Evolutionary conservation across 2,329 filamentous ascomycete genomes (phyloP).

Genomic region (Hortaea sp.): DNA sequence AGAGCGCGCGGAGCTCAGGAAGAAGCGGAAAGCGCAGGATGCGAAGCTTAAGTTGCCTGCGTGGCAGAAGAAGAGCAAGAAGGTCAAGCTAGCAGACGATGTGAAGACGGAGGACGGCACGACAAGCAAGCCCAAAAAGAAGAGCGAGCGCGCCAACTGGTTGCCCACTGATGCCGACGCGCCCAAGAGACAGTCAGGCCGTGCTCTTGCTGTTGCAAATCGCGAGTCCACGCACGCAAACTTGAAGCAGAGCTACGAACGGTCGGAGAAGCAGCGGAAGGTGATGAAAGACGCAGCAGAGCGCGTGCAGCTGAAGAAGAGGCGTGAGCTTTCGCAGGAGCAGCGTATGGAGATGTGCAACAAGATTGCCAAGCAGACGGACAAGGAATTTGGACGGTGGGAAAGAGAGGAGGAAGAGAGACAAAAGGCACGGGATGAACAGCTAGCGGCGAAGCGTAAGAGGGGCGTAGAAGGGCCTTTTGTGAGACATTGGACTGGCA

Average conservation of each 20-base stretch:
- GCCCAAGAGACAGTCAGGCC: constrained; percentile 51
- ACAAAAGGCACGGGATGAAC: constrained; percentile 71
- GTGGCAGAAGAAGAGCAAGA: constrained; percentile 62
- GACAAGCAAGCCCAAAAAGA: constrained; percentile 44
- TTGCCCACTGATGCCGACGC: constrained; percentile 53
- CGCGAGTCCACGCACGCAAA: constrained; percentile 52
- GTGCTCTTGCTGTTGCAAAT: constrained; percentile 53
- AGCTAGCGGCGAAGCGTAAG: constrained; percentile 78
- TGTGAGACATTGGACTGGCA: constrained; percentile 88
- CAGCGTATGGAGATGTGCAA: constrained; percentile 45
- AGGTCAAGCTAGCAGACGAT: constrained; percentile 38
- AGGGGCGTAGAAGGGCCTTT: constrained; percentile 80
- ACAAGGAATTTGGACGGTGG: constrained; percentile 81
- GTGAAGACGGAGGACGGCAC: constrained; percentile 21
- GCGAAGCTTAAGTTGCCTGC: constrained; percentile 52
- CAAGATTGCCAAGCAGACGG: constrained; percentile 70
- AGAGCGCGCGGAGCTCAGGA: constrained; percentile 59
- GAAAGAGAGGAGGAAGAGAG: constrained; percentile 85
- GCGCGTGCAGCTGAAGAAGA: constrained; percentile 58
- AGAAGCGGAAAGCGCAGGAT: constrained; percentile 74
- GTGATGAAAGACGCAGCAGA: constrained; percentile 53
- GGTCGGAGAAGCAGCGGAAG: constrained; percentile 59
- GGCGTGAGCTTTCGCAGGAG: constrained; percentile 75
- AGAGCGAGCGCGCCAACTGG: constrained; percentile 63
- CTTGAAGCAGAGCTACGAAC: constrained; percentile 61